These are phyloP conservation scores for Blastobotrys parvus DNA, from an alignment of 805 yeast genomes.

Conservation along the genomic window DNA sequence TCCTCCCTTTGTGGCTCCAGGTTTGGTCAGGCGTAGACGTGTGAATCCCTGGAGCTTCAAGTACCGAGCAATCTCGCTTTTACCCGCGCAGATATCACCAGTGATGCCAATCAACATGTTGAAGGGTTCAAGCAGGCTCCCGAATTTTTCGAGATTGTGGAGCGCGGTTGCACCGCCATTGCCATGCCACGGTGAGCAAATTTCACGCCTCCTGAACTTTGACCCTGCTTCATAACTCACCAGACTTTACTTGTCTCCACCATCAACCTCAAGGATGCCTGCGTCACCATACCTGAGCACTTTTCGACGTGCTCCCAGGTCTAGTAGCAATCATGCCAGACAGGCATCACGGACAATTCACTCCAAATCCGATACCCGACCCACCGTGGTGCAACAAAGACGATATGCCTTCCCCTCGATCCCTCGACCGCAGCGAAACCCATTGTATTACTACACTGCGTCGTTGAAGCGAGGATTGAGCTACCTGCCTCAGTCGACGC, in stretches of 20 bases:
- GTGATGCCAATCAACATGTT: conserved; percentile 67
- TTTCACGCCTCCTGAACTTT: too few relatives aligned
- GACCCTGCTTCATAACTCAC: too few relatives aligned
- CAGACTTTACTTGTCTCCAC: too few relatives aligned
- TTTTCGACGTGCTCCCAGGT: neutral
- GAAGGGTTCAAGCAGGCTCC: too few relatives aligned
- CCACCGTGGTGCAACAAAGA: neutral
- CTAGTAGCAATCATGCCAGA: neutral
- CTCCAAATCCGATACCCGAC: conserved; percentile 2
- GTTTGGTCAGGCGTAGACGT: conserved; percentile 21
- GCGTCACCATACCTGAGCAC: too few relatives aligned
- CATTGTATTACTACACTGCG: conserved; percentile 18
- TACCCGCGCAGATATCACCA: conserved; percentile 62
- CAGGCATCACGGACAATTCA: neutral
- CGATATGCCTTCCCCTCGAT: conserved; percentile 18
- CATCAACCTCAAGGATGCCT: too few relatives aligned
- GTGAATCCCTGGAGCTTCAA: conserved; percentile 47
- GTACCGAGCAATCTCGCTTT: conserved; percentile 53
- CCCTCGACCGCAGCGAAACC: conserved; percentile 19
- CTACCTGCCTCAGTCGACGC: conserved; percentile 1
- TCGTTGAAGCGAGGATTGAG: conserved; percentile 17
- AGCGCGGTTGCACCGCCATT: too few relatives aligned
- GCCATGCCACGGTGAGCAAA: neutral
- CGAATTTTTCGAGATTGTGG: neutral
- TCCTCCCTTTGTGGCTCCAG: neutral